Evolutionary conservation across 2,329 filamentous ascomycete species (phyloP), one percentile per base, ranked within the genome.

Genomic region (Scedosporium dehoogii): DNA sequence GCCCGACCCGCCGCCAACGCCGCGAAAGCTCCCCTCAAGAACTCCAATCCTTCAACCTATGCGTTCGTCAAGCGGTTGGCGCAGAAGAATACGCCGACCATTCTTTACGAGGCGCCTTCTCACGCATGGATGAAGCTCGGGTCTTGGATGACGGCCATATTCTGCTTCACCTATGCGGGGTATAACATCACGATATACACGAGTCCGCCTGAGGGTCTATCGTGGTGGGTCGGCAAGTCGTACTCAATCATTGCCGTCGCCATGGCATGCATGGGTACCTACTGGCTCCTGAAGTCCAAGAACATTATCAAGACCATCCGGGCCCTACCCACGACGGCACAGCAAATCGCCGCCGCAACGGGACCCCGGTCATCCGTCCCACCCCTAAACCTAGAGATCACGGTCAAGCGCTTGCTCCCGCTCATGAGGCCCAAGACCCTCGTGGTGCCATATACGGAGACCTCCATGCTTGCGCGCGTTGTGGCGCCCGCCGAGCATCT

Each of bases 31-130:
- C 38, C 68, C 59, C 46, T 57, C 27, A 18, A 61, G 62, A 46
- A 62, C 53, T 63, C 58, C 59, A 63, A 27, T 59, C 61, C 62
- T 51, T 61, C 61, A 64, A 64, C 62, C 65, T 78, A 75, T 68
- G 77, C 74, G 61, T 85, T 81, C 73, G 78, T 79, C 68, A 79
- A 80, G 64, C 80, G 78, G 64, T 78, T 90, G 44, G 81, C 83
- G 14, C 75, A 76, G 63, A 82, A 83, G 65, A 69, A 78, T n/a
- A 74, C 78, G 1, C 78, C 82, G 4, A 85, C 87, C 6, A 73
- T 82, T 3, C 77, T 91, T 53, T 91, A 89, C 75, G 78, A 86
- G 68, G 81, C 82, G 1, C 84, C 85, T 14, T 85, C 85, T 1
- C 86, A 89, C 68, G 81, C 81, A 63, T 79, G 80, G 73, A 88